A percentile compares a stretch with the other conserved stretches of the same genome.
Evolutionary conservation across 306 rosid genomes (phyloP).

Genomic region (Ceratonia siliqua): DNA sequence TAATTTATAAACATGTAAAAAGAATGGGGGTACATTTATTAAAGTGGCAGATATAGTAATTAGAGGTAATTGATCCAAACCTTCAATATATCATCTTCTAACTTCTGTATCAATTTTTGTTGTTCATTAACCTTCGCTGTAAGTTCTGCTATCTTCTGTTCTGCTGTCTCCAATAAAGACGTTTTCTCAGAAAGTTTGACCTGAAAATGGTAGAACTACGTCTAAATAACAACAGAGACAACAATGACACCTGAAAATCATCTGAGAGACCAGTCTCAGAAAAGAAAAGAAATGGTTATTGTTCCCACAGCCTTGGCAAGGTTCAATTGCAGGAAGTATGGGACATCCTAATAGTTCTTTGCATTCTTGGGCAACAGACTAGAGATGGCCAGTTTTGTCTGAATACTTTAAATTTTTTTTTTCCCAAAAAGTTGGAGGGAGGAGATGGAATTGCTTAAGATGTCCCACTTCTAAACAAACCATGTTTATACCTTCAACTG

Average conservation of each 20-base stretch:
- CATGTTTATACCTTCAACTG: conserved; percentile 71
- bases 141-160: conserved; percentile 67
- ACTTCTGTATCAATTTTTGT: conserved; percentile 80
- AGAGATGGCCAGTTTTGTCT: conserved; percentile 16
- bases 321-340: conserved; percentile 27
- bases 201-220: conserved; percentile 48
- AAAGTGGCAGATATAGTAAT: conserved; percentile 18
- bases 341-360: neutral
- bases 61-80: conserved; percentile 44
- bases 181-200: conserved; percentile 79
- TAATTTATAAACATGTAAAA: neutral
- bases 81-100: conserved; percentile 97
- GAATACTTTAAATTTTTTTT: neutral
- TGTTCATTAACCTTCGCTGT: conserved; percentile 72
- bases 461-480: conserved; percentile 22
- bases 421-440: neutral
- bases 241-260: conserved; percentile 15
- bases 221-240: conserved; percentile 33
- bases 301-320: conserved; percentile 2
- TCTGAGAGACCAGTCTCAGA: neutral
- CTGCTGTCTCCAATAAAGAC: conserved; percentile 71
- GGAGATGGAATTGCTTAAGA: neutral
- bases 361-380: conserved; percentile 16
- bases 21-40: neutral
- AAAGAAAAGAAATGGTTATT: neutral